phyloP scores from a whole-genome alignment of 495 filamentous ascomycete species.

The Hyaloscypha bicolor region DNA sequence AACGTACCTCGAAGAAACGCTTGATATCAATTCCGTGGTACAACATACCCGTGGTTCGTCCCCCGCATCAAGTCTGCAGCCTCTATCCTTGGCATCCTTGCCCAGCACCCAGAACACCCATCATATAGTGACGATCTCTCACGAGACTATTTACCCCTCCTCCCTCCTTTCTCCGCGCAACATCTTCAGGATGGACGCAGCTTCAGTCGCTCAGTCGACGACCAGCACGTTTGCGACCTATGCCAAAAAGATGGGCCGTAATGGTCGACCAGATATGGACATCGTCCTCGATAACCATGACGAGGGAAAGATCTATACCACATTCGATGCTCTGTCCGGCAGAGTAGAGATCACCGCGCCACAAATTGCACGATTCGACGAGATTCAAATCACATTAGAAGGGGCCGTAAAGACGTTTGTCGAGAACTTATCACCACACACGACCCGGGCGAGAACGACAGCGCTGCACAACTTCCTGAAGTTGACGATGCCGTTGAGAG shows the following conservation, averaged over 20 bases:
- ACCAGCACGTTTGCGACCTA: slow-evolving; percentile 22
- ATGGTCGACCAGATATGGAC: slow-evolving; percentile 25
- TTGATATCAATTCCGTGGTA: background rate
- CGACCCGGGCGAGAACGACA: slow-evolving; percentile 43
- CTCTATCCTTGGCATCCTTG: background rate
- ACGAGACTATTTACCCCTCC: background rate
- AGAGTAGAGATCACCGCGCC: slow-evolving; percentile 59
- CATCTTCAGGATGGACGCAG: slow-evolving; percentile 16
- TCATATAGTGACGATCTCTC: background rate
- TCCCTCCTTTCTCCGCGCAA: background rate
- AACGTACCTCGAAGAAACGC: background rate
- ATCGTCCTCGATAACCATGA: slow-evolving; percentile 43
- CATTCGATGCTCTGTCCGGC: slow-evolving; percentile 49
- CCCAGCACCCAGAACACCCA: background rate
- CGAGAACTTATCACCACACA: slow-evolving; percentile 41
- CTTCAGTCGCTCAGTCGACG: slow-evolving; percentile 22
- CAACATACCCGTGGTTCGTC: slow-evolving; percentile 8
- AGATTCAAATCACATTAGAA: slow-evolving; percentile 78
- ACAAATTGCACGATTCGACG: slow-evolving; percentile 74
- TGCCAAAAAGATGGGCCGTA: slow-evolving; percentile 25
- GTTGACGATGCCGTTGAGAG: slow-evolving; percentile 76
- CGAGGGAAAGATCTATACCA: slow-evolving; percentile 49
- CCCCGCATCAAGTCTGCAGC: slow-evolving; percentile 15
- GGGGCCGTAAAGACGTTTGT: slow-evolving; percentile 54
- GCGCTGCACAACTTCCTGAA: slow-evolving; percentile 70